Base-by-base conservation (phyloP, 2,329 filamentous ascomycete species). In the Penicillium janthinellum region DNA sequence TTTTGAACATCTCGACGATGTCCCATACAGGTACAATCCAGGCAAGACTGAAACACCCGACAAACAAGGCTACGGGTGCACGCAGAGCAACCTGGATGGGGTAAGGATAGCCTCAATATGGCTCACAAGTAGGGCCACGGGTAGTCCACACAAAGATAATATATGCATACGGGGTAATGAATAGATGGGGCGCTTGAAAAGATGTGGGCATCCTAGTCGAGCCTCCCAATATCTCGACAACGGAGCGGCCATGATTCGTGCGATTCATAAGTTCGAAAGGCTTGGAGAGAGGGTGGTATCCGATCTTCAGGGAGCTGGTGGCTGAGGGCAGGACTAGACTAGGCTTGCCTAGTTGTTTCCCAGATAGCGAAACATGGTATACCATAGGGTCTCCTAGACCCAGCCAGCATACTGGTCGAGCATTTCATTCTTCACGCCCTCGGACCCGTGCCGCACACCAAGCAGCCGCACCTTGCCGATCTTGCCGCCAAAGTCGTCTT, bases 371-470 rank as follows among this genome's bases (percentile, higher is more conserved):
- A 25, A 47, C 44, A 47, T 31, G 0, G 22, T 47, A 31, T 8
- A 15, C 44, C 6, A n/a, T 14, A 6, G 22, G 44, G 44, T 31
- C 25, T 31, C 53, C 41, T 67, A 73, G 42, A 77, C 47, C 78
- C 78, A 80, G 14, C 67, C 74, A 14, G 63, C 61, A 65, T 80
- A 80, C 57, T 75, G 73, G 20, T 72, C 70, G 12, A 72, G 59
- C 17, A 71, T 62, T 67, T 81, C 79, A 58, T 76, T 75, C 64
- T 72, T 75, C 54, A 80, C 70, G 7, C 79, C 79, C 22, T 79
- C 77, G 20, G 77, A 78, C n/a, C 77, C 79, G 65, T 81, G 79
- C 41, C 75, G 72, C 41, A 81, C 79, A 5, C 76, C 77, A 12
- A 81, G 66, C 15, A 81, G 72, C 35, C 76, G 71, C 37, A 81